Conservation (phyloP, 2,329 filamentous ascomycete genomes). For the Ceratocystis albifundus region DNA sequence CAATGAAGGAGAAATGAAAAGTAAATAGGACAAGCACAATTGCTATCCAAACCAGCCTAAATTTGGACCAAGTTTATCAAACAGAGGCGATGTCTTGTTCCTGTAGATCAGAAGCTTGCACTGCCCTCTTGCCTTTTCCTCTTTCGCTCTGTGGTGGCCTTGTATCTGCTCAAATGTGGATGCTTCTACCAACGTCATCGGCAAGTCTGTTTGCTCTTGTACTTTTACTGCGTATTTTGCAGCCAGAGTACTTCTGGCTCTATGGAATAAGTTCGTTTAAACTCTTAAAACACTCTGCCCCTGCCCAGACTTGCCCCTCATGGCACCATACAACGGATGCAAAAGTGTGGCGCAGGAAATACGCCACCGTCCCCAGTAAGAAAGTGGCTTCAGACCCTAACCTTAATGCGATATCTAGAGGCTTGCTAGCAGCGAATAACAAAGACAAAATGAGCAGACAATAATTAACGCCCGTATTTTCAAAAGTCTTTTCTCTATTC, state of each 20-base stretch:
- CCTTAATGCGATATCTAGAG: neutral
- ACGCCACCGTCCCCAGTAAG: neutral
- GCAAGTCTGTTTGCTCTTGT: conserved; percentile 6
- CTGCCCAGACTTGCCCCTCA: neutral
- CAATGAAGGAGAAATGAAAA: neutral
- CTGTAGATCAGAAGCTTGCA: conserved; percentile 22
- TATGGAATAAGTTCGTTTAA: neutral
- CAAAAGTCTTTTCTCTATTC: no score
- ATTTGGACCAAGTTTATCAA: conserved; percentile 24
- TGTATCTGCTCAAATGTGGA: conserved; percentile 6
- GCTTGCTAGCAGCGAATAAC: neutral
- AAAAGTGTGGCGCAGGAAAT: neutral
- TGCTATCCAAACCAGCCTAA: neutral
- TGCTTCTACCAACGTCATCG: conserved; percentile 13
- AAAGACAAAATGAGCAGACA: neutral
- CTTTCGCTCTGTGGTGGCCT: neutral
- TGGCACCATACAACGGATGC: neutral
- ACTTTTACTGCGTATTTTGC: conserved; percentile 7
- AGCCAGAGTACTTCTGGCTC: neutral
- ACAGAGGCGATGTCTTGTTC: conserved; percentile 12
- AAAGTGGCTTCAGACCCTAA: neutral
- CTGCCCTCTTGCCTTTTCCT: conserved; percentile 17
- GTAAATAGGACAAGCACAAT: neutral
- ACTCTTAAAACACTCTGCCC: neutral
- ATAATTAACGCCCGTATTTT: neutral